Evolutionary conservation across 306 rosid species (phyloP).

Genomic region (Elaeagnus macrophylla): DNA sequence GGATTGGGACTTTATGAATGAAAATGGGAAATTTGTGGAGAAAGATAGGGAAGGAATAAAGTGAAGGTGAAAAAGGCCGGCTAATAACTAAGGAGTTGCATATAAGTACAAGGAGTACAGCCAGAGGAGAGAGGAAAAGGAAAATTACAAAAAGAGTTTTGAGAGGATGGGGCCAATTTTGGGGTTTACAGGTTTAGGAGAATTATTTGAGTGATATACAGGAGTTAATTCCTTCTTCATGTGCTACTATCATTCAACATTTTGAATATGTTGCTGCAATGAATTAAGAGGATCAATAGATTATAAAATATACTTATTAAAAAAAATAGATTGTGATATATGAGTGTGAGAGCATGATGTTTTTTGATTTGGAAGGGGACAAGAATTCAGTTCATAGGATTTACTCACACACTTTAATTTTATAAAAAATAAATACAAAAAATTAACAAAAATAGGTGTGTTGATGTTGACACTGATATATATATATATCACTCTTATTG

Average conservation of each 20-base stretch:
- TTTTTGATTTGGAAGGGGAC: neutral
- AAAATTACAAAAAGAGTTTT: conserved; percentile 33
- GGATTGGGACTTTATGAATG: neutral
- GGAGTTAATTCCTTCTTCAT: conserved; percentile 11
- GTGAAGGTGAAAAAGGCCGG: conserved; percentile 20
- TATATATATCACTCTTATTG: no score
- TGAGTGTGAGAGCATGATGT: no score
- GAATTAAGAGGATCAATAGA: conserved; percentile 12
- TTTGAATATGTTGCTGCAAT: conserved; percentile 13
- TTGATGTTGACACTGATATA: no score
- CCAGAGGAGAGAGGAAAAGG: conserved; percentile 11
- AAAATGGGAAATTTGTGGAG: neutral
- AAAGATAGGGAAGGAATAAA: conserved; percentile 12
- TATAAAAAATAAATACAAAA: no score
- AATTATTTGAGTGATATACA: conserved; percentile 20
- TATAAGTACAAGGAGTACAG: conserved; percentile 41
- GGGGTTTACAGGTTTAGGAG: conserved; percentile 18
- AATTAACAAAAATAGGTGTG: no score
- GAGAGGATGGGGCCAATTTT: conserved; percentile 32
- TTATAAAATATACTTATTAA: conserved; percentile 7
- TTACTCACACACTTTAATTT: no score
- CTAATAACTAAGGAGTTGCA: conserved; percentile 12
- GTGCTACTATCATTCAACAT: conserved; percentile 16
- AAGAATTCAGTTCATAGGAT: no score
- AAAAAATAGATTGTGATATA: no score